Percentiles rank a stretch among this genome's conserved stretches.
Evolutionary conservation across 2,329 filamentous ascomycete species (phyloP).

Genomic region (Pseudocercospora crystallina): DNA sequence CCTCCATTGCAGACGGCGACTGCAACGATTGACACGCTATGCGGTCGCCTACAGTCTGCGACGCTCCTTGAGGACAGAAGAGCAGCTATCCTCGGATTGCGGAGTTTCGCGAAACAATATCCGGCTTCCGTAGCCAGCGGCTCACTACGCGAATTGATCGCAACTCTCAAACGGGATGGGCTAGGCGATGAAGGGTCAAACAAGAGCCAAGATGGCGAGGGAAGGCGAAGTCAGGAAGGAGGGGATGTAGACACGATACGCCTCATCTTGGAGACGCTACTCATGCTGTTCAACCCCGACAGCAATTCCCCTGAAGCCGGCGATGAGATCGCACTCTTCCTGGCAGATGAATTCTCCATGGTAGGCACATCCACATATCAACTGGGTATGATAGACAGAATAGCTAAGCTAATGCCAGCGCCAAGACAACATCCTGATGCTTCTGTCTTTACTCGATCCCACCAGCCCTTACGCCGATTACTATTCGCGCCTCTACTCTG

Average conservation of each 20-base stretch:
- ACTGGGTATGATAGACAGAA: conserved; percentile 10
- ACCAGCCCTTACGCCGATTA: conserved; percentile 71
- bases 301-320: conserved; percentile 76
- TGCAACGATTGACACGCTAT: conserved; percentile 89
- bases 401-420: conserved; percentile 62
- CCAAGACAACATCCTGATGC: conserved; percentile 90
- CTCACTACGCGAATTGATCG: conserved; percentile 84
- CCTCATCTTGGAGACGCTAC: conserved; percentile 86
- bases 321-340: conserved; percentile 92
- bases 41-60: conserved; percentile 80
- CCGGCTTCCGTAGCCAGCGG: conserved; percentile 94
- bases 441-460: conserved; percentile 85
- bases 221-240: conserved; percentile 24
- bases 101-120: conserved; percentile 95
- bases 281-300: conserved; percentile 83
- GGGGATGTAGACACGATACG: conserved; percentile 94
- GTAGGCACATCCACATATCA: conserved; percentile 42
- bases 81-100: conserved; percentile 85
- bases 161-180: conserved; percentile 75
- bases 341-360: conserved; percentile 97
- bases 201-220: conserved; percentile 48
- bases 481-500: conserved; percentile 75
- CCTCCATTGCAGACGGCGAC: conserved; percentile 95
- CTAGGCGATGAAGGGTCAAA: conserved; percentile 29
- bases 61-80: conserved; percentile 92